phyloP scores from a whole-genome alignment of 2,329 filamentous ascomycete species.

The Microcyclospora tardicrescens region DNA sequence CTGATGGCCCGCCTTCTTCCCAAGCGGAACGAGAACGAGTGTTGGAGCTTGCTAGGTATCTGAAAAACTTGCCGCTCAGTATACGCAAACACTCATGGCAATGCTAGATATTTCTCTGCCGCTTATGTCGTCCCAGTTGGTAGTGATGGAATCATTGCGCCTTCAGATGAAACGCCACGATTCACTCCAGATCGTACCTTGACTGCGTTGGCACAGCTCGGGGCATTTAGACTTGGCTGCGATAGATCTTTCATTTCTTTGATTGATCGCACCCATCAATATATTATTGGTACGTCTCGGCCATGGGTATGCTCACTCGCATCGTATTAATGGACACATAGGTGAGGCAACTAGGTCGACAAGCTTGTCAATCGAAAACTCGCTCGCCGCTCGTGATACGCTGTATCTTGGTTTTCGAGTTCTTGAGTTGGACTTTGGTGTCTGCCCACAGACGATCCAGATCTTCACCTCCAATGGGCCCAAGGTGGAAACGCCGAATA shows the following conservation, averaged over 20 bases:
- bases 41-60: background rate
- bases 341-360: conserved; percentile 39
- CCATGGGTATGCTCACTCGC: conserved; percentile 40
- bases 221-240: conserved; percentile 33
- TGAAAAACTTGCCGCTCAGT: background rate
- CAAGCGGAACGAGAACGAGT: background rate
- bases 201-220: conserved; percentile 37
- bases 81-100: conserved; percentile 1
- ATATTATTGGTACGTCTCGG: conserved; percentile 27
- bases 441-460: conserved; percentile 20
- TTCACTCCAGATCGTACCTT: conserved; percentile 31
- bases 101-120: conserved; percentile 1
- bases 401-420: conserved; percentile 21
- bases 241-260: conserved; percentile 25
- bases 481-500: conserved; percentile 11
- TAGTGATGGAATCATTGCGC: too few species aligned
- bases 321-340: conserved; percentile 36
- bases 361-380: conserved; percentile 25
- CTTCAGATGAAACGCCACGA: background rate
- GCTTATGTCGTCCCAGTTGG: too few species aligned
- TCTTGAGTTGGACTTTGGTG: conserved; percentile 18
- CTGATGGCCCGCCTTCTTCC: background rate
- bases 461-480: conserved; percentile 5
- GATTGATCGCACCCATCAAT: conserved; percentile 22
- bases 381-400: conserved; percentile 16